Base-by-base conservation (phyloP, 176 grass and related monocot species). In the Pontederia paniculata region DNA sequence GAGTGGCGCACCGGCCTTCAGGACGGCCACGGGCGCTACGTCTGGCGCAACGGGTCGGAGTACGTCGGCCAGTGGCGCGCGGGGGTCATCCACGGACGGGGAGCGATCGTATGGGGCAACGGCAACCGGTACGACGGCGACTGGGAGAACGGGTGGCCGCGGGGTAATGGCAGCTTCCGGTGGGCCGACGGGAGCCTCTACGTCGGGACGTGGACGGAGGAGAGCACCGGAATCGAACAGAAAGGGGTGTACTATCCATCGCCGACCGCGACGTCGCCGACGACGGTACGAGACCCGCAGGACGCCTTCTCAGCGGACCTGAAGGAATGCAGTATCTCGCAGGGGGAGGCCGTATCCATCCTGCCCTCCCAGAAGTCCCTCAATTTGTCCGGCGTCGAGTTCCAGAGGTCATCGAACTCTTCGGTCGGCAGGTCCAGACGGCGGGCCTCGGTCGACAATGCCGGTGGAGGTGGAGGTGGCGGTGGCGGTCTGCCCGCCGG, bases 111-210 rank as follows among this genome's bases (percentile, higher is more conserved):
- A 25, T 54, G 20, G 7, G 49, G 49, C 22, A 67, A 67, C 43
- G 50, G 64, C 49, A 67, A 54, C n/a, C 25, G 76, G 62, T 98
- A 84, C 70, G 83, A 98, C 48, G 93, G 93, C 73, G 79, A 69
- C 0, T 98, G 93, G 93, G 81, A 98, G 56, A 80, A 88, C 42
- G 93, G 93, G 23, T 75, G 63, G 53, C 93, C 93, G 37, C 63
- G 60, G 28, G 93, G 93, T 55, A 79, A 78, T 53, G 93, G 93
- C 15, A 82, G 65, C 28, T 98, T 88, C 72, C 73, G 73, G 0
- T 98, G 93, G 93, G 72, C 83, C 14, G 93, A 98, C 50, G 86
- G 86, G 57, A 74, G 86, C 70, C 49, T 80, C 45, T 98, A 91
- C 77, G 80, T 82, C 21, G 93, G 86, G 4, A 57, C 65, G 55